A percentile compares a stretch with the other conserved stretches of the same genome.
Conservation (phyloP, 192 early-diverging fungal species). For the Mortierella antarctica region DNA sequence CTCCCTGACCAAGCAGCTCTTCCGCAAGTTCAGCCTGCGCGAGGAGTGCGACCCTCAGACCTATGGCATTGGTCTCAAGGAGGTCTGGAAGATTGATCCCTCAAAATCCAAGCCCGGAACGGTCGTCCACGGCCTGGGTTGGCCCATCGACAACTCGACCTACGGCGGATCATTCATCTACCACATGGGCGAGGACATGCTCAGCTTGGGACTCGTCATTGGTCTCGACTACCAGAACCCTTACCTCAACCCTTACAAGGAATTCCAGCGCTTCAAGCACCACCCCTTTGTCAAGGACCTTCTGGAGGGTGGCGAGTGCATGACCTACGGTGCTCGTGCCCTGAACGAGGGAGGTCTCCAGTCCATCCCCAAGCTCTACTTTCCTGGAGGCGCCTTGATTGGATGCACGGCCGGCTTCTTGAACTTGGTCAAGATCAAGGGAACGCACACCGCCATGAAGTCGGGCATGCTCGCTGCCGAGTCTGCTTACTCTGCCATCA, state of each 20-base stretch:
- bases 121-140: slow-evolving; percentile 90
- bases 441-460: slow-evolving; percentile 99
- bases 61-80: slow-evolving; percentile 97
- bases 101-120: slow-evolving; percentile 86
- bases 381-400: slow-evolving; percentile 96
- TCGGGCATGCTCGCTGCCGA: slow-evolving; percentile 97
- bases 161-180: slow-evolving; percentile 98
- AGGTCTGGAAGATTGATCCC: slow-evolving; percentile 95
- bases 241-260: slow-evolving; percentile 94
- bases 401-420: slow-evolving; percentile 96
- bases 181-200: slow-evolving; percentile 91
- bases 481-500: slow-evolving; percentile 80
- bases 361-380: slow-evolving; percentile 93
- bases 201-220: slow-evolving; percentile 89
- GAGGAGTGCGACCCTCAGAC: slow-evolving; percentile 90
- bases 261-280: slow-evolving; percentile 97
- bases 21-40: slow-evolving; percentile 89
- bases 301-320: slow-evolving; percentile 89
- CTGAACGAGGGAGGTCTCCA: slow-evolving; percentile 96
- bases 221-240: slow-evolving; percentile 97
- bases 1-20: slow-evolving; percentile 90
- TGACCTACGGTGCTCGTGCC: slow-evolving; percentile 96
- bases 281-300: slow-evolving; percentile 87
- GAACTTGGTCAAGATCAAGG: slow-evolving; percentile 99
- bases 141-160: slow-evolving; percentile 89